These are phyloP conservation scores for Fusarium multiceps DNA, from an alignment of 2,329 filamentous ascomycete species.

Conservation along the genomic window DNA sequence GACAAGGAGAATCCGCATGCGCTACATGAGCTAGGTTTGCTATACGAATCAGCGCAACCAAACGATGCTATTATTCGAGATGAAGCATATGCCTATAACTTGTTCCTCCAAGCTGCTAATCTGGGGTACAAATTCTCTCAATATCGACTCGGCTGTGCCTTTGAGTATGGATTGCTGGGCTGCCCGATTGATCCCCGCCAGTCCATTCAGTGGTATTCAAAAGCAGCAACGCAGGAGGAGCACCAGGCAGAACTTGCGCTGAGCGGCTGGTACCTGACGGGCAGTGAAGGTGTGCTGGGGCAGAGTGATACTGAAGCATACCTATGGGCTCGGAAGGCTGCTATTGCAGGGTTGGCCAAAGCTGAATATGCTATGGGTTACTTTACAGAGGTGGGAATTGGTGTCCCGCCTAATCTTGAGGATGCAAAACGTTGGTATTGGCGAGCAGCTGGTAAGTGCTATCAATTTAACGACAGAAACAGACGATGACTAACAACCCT, in stretches of 20 bases:
- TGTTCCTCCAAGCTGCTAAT: constrained; percentile 87
- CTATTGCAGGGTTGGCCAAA: constrained; percentile 86
- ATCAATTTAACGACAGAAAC: not conserved
- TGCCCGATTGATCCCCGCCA: constrained; percentile 84
- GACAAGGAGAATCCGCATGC: constrained; percentile 94
- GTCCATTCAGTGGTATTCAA: constrained; percentile 94
- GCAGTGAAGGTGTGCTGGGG: constrained; percentile 84
- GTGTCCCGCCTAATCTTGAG: constrained; percentile 84
- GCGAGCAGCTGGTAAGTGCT: constrained; percentile 87
- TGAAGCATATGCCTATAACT: constrained; percentile 79
- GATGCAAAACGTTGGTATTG: constrained; percentile 99
- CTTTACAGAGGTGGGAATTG: constrained; percentile 95
- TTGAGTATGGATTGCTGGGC: constrained; percentile 88
- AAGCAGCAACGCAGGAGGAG: constrained; percentile 90
- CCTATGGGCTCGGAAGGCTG: constrained; percentile 95
- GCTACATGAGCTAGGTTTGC: constrained; percentile 83
- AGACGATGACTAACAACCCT: constrained; percentile 44
- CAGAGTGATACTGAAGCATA: constrained; percentile 97
- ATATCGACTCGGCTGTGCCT: constrained; percentile 86
- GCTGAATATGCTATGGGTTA: constrained; percentile 98
- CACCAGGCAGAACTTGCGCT: constrained; percentile 90
- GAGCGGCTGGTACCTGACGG: constrained; percentile 95
- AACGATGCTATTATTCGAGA: constrained; percentile 84
- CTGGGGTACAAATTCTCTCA: constrained; percentile 96
- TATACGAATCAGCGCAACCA: constrained; percentile 71